A percentile compares a stretch with the other conserved stretches of the same genome.
These are phyloP conservation scores for Tylopilus intermedius DNA, from an alignment of 768 basidiomycete species.

Conservation along the genomic window DNA sequence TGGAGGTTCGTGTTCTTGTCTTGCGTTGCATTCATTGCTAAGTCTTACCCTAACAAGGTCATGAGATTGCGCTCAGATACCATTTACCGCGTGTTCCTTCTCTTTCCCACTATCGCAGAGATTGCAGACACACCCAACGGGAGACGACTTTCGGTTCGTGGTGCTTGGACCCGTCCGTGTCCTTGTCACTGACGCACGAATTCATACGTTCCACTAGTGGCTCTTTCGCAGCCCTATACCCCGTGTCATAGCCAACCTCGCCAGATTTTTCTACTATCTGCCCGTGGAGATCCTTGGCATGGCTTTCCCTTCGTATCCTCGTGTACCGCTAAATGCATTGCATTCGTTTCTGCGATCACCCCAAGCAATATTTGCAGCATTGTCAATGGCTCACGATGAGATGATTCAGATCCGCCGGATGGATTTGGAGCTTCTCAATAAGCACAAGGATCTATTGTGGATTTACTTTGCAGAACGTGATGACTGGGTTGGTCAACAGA, in stretches of 20 bases:
- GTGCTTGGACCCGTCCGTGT: neutral
- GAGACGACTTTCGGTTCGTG: constrained; percentile 48
- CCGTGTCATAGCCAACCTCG: constrained; percentile 40
- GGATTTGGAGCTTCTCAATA: constrained; percentile 42
- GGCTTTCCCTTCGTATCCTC: constrained; percentile 50
- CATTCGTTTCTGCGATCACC: constrained; percentile 49
- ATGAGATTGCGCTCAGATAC: constrained; percentile 41
- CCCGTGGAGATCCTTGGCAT: constrained; percentile 41
- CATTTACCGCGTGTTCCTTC: constrained; percentile 46
- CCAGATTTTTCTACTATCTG: constrained; percentile 35
- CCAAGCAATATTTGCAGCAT: constrained; percentile 33
- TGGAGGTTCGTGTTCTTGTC: constrained; percentile 32
- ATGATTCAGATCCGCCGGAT: constrained; percentile 55
- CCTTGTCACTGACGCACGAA: neutral
- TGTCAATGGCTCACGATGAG: constrained; percentile 58
- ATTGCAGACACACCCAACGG: constrained; percentile 67
- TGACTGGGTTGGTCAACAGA: constrained; percentile 65
- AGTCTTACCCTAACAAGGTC: constrained; percentile 34
- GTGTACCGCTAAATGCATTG: constrained; percentile 34
- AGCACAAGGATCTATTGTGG: constrained; percentile 37
- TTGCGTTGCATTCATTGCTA: neutral
- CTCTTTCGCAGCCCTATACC: constrained; percentile 46
- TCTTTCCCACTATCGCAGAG: constrained; percentile 67
- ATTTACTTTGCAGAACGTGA: constrained; percentile 61
- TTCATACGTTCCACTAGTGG: constrained; percentile 32